Percentiles rank a stretch among this genome's conserved stretches.
Evolutionary conservation across 2,329 filamentous ascomycete species (phyloP).

Genomic region (Sarocladiaceae sp.): DNA sequence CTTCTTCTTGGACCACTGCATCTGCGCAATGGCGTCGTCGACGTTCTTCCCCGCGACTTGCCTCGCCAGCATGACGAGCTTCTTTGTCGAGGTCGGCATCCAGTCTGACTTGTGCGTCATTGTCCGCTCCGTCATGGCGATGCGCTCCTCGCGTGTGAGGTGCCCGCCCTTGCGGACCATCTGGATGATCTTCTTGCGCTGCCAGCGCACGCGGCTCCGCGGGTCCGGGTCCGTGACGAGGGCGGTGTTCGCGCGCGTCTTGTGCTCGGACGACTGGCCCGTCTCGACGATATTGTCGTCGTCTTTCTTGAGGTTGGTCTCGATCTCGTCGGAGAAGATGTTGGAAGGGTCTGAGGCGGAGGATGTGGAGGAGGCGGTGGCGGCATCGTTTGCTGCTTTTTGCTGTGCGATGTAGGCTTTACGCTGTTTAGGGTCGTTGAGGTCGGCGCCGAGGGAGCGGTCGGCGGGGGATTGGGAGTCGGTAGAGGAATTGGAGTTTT

Average conservation of each 20-base stretch:
- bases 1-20: constrained; percentile 94
- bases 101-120: constrained; percentile 56
- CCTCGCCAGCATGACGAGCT: constrained; percentile 75
- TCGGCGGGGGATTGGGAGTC: constrained; percentile 21
- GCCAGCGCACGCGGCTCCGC: constrained; percentile 62
- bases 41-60: constrained; percentile 93
- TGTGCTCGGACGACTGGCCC: constrained; percentile 16
- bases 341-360: constrained; percentile 31
- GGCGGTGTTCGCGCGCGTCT: constrained; percentile 47
- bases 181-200: constrained; percentile 77
- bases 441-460: constrained; percentile 23
- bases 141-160: constrained; percentile 53
- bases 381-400: constrained; percentile 31
- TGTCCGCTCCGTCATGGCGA: constrained; percentile 58
- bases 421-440: constrained; percentile 36
- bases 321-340: constrained; percentile 56
- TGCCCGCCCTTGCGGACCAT: constrained; percentile 52
- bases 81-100: constrained; percentile 85
- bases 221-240: constrained; percentile 71
- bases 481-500: constrained; percentile 24
- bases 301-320: constrained; percentile 22
- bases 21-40: constrained; percentile 88
- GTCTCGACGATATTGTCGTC: too few species aligned
- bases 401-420: constrained; percentile 29
- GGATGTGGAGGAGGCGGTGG: too few species aligned